These are phyloP conservation scores for Penicillium crustosum DNA, from an alignment of 2,329 filamentous ascomycete species.

Conservation along the genomic window DNA sequence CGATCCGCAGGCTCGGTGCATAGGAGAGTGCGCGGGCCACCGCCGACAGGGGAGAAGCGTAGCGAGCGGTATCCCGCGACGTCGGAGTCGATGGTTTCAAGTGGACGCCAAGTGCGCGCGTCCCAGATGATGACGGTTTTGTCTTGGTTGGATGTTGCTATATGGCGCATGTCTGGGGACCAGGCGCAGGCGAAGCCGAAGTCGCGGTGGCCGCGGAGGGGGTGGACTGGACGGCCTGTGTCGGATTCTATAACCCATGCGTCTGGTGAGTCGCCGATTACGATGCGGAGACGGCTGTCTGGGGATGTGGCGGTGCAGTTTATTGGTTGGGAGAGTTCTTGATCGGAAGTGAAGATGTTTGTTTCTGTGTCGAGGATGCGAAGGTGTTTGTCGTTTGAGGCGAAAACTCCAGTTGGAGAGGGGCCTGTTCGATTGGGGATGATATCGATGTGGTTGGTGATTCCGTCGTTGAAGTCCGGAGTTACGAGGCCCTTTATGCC, in stretches of 20 bases:
- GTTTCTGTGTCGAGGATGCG: slow-evolving; percentile 55
- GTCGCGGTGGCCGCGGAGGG: slow-evolving; percentile 43
- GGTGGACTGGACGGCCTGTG: slow-evolving; percentile 40
- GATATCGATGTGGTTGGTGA: slow-evolving; percentile 60
- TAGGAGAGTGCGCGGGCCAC: slow-evolving; percentile 44
- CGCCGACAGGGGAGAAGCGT: slow-evolving; percentile 46
- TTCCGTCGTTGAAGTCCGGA: slow-evolving; percentile 46
- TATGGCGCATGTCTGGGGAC: slow-evolving; percentile 49
- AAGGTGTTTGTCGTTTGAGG: slow-evolving; percentile 58
- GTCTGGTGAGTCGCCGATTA: slow-evolving; percentile 46
- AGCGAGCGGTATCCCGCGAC: slow-evolving; percentile 47
- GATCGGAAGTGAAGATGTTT: slow-evolving; percentile 40
- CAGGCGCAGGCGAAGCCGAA: slow-evolving; percentile 50
- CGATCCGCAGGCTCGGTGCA: slow-evolving; percentile 47
- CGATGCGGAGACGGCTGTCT: slow-evolving; percentile 45
- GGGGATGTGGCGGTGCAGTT: slow-evolving; percentile 49
- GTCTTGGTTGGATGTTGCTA: slow-evolving; percentile 49
- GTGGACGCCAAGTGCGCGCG: slow-evolving; percentile 41
- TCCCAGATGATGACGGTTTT: slow-evolving; percentile 50
- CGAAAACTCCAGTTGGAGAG: slow-evolving; percentile 53
- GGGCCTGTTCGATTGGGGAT: slow-evolving; percentile 50
- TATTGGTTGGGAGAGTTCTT: slow-evolving; percentile 42
- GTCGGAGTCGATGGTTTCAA: slow-evolving; percentile 45
- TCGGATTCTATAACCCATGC: slow-evolving; percentile 47
- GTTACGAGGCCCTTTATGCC: slow-evolving; percentile 46